Conservation (phyloP, 176 grass and related monocot genomes). For the Eremochloa ophiuroides region DNA sequence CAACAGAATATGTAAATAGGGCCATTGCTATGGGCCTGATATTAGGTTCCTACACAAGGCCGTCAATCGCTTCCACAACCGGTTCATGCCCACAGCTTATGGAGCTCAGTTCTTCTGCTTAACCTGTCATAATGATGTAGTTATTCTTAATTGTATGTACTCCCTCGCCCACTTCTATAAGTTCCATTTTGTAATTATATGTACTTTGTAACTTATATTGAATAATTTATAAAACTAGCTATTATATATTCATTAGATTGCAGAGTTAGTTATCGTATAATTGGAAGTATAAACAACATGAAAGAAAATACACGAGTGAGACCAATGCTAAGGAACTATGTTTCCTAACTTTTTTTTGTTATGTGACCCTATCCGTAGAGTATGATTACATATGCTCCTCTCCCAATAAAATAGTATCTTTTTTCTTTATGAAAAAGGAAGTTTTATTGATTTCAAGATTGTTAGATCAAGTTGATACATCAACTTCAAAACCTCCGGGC, state of each 20-base stretch:
- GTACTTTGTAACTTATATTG: too few relatives aligned
- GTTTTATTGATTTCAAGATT: too few relatives aligned
- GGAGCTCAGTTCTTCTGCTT: neutral
- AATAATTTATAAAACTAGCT: neutral
- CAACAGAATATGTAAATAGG: slow-evolving; percentile 45
- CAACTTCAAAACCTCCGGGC: too few relatives aligned
- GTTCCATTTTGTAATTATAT: neutral
- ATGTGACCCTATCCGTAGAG: neutral
- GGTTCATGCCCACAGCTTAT: slow-evolving; percentile 6
- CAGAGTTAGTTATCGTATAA: too few relatives aligned
- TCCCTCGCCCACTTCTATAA: neutral
- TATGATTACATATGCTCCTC: too few relatives aligned
- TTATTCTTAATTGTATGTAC: neutral
- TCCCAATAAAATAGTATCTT: too few relatives aligned
- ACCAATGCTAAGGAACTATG: neutral
- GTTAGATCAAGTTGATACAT: too few relatives aligned
- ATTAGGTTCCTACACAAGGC: slow-evolving; percentile 31
- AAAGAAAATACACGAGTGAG: neutral
- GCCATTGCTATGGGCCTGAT: slow-evolving; percentile 51
- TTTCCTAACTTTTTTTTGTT: neutral
- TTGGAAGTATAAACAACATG: neutral
- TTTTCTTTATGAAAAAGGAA: too few relatives aligned
- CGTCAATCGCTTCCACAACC: slow-evolving; percentile 21
- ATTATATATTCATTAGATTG: neutral
- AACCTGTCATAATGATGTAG: slow-evolving; percentile 26